Evolutionary conservation across 257 asterid genomes (phyloP), one percentile per base, ranked within the genome.

Genomic region (Asclepias syriaca): DNA sequence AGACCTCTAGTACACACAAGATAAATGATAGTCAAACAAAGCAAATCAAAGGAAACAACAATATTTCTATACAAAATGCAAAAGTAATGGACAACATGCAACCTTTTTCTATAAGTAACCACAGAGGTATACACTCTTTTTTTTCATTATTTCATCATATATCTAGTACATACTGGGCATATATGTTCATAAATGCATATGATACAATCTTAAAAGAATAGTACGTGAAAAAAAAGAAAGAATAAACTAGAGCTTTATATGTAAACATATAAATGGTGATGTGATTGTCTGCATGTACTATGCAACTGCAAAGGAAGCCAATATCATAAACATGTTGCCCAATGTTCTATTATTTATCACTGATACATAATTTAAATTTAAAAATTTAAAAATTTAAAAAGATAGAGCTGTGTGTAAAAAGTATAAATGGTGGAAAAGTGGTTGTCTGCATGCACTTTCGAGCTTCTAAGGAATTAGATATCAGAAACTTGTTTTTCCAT

Each of bases 1-100:
- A 83, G 87, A 95, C 88, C 83, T 88, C 99, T 95, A 81, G 71
- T 58, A 84, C 75, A 81, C 69, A 77, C 82, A 84, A 78, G 75
- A 78, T 19, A 39, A 57, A 57, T 50, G 32, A 43, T 24, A 29
- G 8, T 60, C 48, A 29, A 51, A 57, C 34, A 77, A 34, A 8
- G n/a, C 0, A 18, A 19, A 24, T 19, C 24, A 27, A 29, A 43
- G 27, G n/a, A 49, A 61, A 29, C 16, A 0, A 48, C 45, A 65
- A 18, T 22, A 9, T 69, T 39, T 60, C 13, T 40, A 37, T 18
- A 75, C 6, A 1, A 14, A 43, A 18, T 37, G 45, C 24, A 59
- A n/a, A 40, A 37, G 32, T 32, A 64, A 32, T 19, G 39, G 61
- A 43, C 68, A 56, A 74, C 43, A 67, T 29, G 22, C 19, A 57